Evolutionary conservation across 2,329 filamentous ascomycete species (phyloP), one percentile per base, ranked within the genome.

Genomic region (Penicillium nordicum): DNA sequence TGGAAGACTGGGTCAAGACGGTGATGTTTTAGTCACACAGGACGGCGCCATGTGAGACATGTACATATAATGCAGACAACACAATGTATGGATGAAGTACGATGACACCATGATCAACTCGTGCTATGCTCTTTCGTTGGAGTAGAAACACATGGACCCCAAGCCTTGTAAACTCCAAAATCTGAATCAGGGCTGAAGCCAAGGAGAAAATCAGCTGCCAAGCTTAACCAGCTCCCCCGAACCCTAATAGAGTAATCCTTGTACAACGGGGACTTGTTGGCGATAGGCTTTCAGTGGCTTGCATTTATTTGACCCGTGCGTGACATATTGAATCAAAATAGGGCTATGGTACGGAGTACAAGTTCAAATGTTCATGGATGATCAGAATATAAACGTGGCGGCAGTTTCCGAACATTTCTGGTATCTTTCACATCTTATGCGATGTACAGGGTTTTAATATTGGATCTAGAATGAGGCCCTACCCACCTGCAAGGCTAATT

Each of bases 281-380:
- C 68, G 69, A 70, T 71, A 68, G 67, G 68, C 68, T 70, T 69
- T 61, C 42, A 45, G 56, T 57, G 58, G 59, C 55, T 51, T 55
- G 53, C 43, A 40, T 36, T 36, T 46, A 43, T 36, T 48, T 44
- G 44, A 57, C 54, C 58, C 57, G 62, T 64, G 59, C 61, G 46
- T 51, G 40, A 55, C 32, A 48, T 57, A 42, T 38, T 45, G n/a
- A 36, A 37, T 12, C 10, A 30, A 10, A 40, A 51, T 37, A 34
- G 11, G 18, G 14, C 8, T 25, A 38, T 27, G 14, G 9, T 11
- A 21, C 21, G 21, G 21, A 21, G 21, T 21, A 25, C 18, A 48
- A 34, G 12, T 34, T 14, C 21, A 21, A 25, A 36, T 9, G 12
- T 32, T 11, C 27, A 30, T 29, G 18, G 5, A 25, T 37, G 10